Evolutionary conservation across 192 early-diverging fungal species (phyloP).

Genomic region (Cladochytrium replicatum): DNA sequence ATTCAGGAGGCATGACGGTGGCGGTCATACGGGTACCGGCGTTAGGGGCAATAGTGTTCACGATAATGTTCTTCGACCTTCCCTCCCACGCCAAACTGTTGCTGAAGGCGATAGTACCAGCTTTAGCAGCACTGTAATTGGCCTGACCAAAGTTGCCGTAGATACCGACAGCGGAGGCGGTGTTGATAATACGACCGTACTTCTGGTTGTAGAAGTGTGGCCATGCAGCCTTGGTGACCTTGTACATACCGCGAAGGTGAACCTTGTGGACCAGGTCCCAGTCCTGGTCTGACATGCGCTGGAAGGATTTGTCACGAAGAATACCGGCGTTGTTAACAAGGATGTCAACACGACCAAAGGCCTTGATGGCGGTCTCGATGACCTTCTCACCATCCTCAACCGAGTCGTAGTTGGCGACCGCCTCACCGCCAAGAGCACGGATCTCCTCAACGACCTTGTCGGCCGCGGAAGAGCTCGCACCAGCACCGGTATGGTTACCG

Average conservation of each 20-base stretch:
- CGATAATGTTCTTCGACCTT: constrained; percentile 77
- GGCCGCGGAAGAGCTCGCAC: constrained; percentile 29
- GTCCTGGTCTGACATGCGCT: constrained; percentile 78
- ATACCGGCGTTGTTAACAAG: constrained; percentile 98
- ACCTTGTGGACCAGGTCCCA: constrained; percentile 90
- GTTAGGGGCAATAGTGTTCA: constrained; percentile 93
- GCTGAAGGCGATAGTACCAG: constrained; percentile 80
- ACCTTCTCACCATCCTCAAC: constrained; percentile 95
- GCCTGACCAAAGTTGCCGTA: constrained; percentile 87
- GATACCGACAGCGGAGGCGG: constrained; percentile 83
- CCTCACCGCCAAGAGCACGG: constrained; percentile 66
- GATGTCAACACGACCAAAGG: constrained; percentile 57
- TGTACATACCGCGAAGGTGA: constrained; percentile 89
- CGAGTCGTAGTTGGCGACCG: constrained; percentile 82
- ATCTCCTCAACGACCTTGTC: constrained; percentile 83
- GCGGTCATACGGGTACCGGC: constrained; percentile 97
- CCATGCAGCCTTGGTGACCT: constrained; percentile 93
- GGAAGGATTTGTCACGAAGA: constrained; percentile 90
- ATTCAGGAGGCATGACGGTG: constrained; percentile 89
- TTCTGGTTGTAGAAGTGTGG: constrained; percentile 89
- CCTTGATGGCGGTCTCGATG: constrained; percentile 81
- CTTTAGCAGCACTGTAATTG: constrained; percentile 92
- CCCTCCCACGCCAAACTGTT: constrained; percentile 92
- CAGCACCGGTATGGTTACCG: constrained; percentile 30
- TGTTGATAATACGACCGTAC: constrained; percentile 92